Percentiles rank a stretch among this genome's conserved stretches.
Conservation (phyloP, 2,329 filamentous ascomycete genomes). For the Lecanicillium sp. region DNA sequence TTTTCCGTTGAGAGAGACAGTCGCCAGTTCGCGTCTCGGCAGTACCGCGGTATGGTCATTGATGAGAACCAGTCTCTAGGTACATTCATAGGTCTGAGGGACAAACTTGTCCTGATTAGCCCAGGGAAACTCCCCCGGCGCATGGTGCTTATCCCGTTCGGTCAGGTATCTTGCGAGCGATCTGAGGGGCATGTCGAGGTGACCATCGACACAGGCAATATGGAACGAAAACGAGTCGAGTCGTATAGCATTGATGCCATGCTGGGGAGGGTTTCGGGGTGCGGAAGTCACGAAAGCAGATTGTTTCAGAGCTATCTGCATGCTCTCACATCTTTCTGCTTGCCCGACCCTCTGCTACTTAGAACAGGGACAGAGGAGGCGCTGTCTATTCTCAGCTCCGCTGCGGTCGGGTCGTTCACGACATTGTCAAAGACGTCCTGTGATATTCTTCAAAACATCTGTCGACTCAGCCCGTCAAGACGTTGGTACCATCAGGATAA, state of each 20-base stretch:
- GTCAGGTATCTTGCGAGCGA: not conserved
- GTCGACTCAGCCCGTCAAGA: not conserved
- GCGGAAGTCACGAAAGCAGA: constrained; percentile 44
- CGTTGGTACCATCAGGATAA: not conserved
- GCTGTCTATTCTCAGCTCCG: constrained; percentile 38
- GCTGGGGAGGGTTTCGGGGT: constrained; percentile 45
- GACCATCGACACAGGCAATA: not conserved
- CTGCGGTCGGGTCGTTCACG: constrained; percentile 30
- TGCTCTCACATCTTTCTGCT: constrained; percentile 43
- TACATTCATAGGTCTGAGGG: constrained; percentile 42
- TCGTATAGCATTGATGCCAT: constrained; percentile 39
- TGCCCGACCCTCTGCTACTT: constrained; percentile 33
- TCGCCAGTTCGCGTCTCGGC: constrained; percentile 34
- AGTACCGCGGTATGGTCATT: constrained; percentile 45
- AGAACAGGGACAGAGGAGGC: constrained; percentile 35
- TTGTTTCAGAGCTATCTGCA: constrained; percentile 46
- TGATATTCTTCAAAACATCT: not conserved
- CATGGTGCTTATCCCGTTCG: not conserved
- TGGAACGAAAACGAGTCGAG: constrained; percentile 23
- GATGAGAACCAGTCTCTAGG: constrained; percentile 40
- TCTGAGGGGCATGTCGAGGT: not conserved
- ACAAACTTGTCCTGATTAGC: constrained; percentile 40
- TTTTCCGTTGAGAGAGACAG: constrained; percentile 34
- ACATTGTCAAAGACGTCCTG: not conserved
- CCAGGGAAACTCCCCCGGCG: not conserved